Evolutionary conservation across 1,139 yeast species (phyloP), one percentile per base, ranked within the genome.

Genomic region (Candida sp.): DNA sequence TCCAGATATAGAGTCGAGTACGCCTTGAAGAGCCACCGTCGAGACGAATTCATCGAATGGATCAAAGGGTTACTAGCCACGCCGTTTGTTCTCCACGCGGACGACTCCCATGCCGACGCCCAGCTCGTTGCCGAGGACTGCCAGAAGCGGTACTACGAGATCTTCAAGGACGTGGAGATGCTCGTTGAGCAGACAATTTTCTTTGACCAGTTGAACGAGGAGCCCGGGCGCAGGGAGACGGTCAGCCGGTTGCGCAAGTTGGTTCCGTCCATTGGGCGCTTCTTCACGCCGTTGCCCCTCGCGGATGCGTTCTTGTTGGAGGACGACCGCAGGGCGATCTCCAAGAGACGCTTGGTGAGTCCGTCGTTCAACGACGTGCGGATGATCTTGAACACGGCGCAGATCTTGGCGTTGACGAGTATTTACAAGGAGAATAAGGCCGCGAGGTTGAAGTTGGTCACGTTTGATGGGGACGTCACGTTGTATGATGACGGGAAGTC

Each of bases 401-500:
- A 94, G 66, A 78, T 87, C 2, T 74, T 92, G 66, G 87, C 91
- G 7, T 67, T 81, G 46, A 60, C 78, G 0, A 62, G 65, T 23
- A 63, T 65, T 7, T 67, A 72, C 49, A 60, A 62, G 8, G 66
- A 67, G 31, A 42, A 28, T 63, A 59, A 8, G 57, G 66, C 23
- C 58, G 58, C 3, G 44, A 61, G 25, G 32, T 77, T 92, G 52
- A 85, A 85, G 63, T 74, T 94, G 56, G 83, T 93, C 33, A 94
- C 98, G 0, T 93, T 94, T 66, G 99, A 94, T 73, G 99, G 99
- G 42, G 99, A 94, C 69, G 97, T 94, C 12, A 94, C 99, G 0
- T 73, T 94, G 49, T 94, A 94, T 67, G 97, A 92, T 43, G 98
- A 94, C 68, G 98, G 98, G 3, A 79, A 83, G 58, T 85, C 88